phyloP scores from a whole-genome alignment of 257 asterid genomes.

The Euphrasia confusa region DNA sequence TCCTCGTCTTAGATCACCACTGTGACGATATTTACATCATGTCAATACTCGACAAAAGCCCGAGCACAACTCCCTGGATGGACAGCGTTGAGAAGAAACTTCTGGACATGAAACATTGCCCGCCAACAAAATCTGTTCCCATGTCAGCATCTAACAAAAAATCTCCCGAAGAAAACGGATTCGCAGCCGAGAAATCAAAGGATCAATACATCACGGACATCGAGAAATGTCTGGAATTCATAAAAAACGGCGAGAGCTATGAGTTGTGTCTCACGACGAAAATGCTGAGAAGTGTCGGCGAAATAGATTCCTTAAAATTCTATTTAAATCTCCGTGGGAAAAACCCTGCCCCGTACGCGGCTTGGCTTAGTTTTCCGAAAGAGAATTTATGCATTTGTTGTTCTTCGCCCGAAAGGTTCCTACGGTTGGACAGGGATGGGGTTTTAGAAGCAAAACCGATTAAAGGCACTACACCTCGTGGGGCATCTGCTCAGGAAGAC shows the following conservation, averaged over 20 bases:
- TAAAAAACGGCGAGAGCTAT: constrained; percentile 85
- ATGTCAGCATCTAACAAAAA: constrained; percentile 19
- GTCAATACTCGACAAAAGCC: constrained; percentile 47
- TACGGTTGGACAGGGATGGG: constrained; percentile 70
- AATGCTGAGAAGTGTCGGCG: constrained; percentile 53
- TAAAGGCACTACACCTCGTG: constrained; percentile 95
- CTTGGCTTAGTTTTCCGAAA: constrained; percentile 83
- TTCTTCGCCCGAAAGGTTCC: constrained; percentile 95
- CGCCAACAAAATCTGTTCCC: constrained; percentile 19
- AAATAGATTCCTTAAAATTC: constrained; percentile 53
- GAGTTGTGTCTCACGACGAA: constrained; percentile 90
- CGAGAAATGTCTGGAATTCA: constrained; percentile 66
- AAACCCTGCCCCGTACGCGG: constrained; percentile 95
- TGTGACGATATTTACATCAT: constrained; percentile 53
- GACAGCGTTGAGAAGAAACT: constrained; percentile 61
- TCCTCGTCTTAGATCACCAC: constrained; percentile 79
- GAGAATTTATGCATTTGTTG: constrained; percentile 68
- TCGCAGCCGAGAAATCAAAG: constrained; percentile 65
- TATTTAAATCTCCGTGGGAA: constrained; percentile 69
- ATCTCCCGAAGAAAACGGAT: constrained; percentile 33
- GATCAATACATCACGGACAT: constrained; percentile 69
- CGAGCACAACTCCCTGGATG: constrained; percentile 46
- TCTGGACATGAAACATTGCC: constrained; percentile 36
- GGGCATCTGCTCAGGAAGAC: constrained; percentile 60
- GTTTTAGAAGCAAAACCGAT: constrained; percentile 93